Evolutionary conservation across 164 flowering plant genomes (phyloP).

Genomic region (Stephania japonica): DNA sequence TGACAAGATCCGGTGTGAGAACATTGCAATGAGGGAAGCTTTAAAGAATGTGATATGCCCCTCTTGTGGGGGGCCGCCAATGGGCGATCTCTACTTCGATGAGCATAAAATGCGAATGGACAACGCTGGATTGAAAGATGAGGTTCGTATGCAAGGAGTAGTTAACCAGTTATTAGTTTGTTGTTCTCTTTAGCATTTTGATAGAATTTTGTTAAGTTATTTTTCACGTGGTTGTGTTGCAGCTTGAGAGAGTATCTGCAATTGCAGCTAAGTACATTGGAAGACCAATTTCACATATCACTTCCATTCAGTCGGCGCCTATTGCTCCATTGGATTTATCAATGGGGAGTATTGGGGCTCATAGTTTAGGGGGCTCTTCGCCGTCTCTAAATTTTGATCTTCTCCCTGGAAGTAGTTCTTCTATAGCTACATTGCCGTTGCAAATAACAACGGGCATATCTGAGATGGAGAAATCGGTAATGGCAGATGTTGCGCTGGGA

Average conservation of each 20-base stretch:
- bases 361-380: constrained; percentile 19
- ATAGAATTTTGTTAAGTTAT: background rate
- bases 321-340: constrained; percentile 60
- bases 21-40: constrained; percentile 77
- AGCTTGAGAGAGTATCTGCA: constrained; percentile 85
- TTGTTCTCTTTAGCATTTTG: background rate
- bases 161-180: background rate
- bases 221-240: constrained; percentile 10
- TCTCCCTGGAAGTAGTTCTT: constrained; percentile 39
- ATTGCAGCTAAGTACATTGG: constrained; percentile 81
- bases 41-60: constrained; percentile 78
- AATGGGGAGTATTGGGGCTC: constrained; percentile 44
- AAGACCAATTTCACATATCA: constrained; percentile 72
- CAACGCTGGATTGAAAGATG: constrained; percentile 38
- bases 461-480: constrained; percentile 58
- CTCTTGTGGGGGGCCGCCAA: constrained; percentile 70
- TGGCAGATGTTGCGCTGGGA: constrained; percentile 59
- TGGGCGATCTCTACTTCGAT: constrained; percentile 50
- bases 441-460: constrained; percentile 31
- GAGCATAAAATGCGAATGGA: constrained; percentile 73
- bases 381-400: constrained; percentile 76
- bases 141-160: constrained; percentile 9
- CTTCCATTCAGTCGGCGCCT: constrained; percentile 57
- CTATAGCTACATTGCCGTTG: constrained; percentile 29
- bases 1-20: constrained; percentile 74